Base-by-base conservation (phyloP, 768 basidiomycete species). In the Phaeolepiota aurea region DNA sequence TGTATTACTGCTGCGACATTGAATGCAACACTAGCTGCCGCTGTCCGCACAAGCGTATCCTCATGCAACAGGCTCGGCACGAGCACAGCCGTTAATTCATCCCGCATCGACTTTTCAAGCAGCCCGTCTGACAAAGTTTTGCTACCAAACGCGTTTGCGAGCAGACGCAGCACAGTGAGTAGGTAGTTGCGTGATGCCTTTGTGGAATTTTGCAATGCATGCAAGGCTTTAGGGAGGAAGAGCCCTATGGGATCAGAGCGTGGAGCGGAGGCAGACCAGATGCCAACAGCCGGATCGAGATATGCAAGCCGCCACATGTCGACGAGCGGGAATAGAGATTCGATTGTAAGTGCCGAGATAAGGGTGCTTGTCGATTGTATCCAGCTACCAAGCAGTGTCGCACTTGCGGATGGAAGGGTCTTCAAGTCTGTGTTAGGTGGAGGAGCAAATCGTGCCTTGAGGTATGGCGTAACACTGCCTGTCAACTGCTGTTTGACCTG, bases 261-360 rank as follows among this genome's bases (percentile, higher is more conserved):
- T 0, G 57, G 47, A 1, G 55, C 53, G 2, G 65, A 45, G 4
- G 72, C 61, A 25, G 56, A 62, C 79, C 76, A 85, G 0, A 58
- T 54, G 0, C 73, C 69, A 13, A 79, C 72, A 1, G 68, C 54
- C 0, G 71, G 64, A 55, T 88, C 81, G 15, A 92, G 72, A 13
- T 87, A 55, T 0, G 81, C 82, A 7, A 92, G 68, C 1, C 89
- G 71, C 82, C 88, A 87, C 48, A 92, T 66, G 53, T 94, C 91
- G 9, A 80, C 72, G 3, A 92, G 54, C 0, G 91, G 90, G 64
- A 93, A 94, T 20, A 89, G 66, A 28, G 75, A 64, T 5, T 69
- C 66, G 0, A 66, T 41, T 0, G 74, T 68, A 1, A 92, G 72
- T 2, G 61, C 62, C 7, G 55, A 43, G 0, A 56, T 53, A 1